phyloP scores from a whole-genome alignment of 768 basidiomycete species.

The Russula sp. region DNA sequence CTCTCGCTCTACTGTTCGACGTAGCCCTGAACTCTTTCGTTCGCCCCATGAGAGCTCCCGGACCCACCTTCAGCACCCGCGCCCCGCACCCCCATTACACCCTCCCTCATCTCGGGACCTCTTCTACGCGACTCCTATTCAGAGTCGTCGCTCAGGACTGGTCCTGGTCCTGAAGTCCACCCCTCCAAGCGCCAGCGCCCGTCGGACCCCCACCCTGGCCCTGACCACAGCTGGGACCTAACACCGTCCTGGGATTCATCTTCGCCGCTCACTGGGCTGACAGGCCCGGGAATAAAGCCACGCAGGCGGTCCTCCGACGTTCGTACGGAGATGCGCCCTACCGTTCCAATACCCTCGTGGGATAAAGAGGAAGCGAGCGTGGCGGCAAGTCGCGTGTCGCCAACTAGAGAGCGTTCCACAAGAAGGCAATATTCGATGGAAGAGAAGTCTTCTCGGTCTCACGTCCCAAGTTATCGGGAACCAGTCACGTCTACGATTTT shows the following conservation, averaged over 20 bases:
- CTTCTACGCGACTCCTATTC: conserved; percentile 24
- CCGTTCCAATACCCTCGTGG: conserved; percentile 3
- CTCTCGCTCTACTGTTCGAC: conserved; percentile 13
- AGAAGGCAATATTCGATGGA: conserved; percentile 14
- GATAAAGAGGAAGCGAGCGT: conserved; percentile 6
- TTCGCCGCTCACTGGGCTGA: conserved; percentile 11
- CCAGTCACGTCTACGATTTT: conserved; percentile 1
- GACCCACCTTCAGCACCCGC: conserved; percentile 16
- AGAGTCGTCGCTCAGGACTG: conserved; percentile 24
- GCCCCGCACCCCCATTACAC: conserved; percentile 16
- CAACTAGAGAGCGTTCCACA: conserved; percentile 4
- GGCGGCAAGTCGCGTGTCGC: conserved; percentile 9
- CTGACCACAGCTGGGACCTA: conserved; percentile 24
- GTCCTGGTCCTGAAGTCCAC: conserved; percentile 9
- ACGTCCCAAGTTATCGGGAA: conserved; percentile 8
- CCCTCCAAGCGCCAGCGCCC: conserved; percentile 23
- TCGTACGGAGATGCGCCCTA: conserved; percentile 16
- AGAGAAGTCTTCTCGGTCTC: conserved; percentile 4
- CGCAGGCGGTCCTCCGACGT: conserved; percentile 19
- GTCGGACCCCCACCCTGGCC: conserved; percentile 10
- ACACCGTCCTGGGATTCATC: conserved; percentile 16
- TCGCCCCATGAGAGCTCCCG: conserved; percentile 13
- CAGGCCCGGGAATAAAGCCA: conserved; percentile 25
- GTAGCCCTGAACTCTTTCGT: conserved; percentile 19
- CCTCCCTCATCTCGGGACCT: conserved; percentile 15